Evolutionary conservation across 2,329 filamentous ascomycete genomes (phyloP), one percentile per base, ranked within the genome.

Genomic region (Aschersonia sp.): DNA sequence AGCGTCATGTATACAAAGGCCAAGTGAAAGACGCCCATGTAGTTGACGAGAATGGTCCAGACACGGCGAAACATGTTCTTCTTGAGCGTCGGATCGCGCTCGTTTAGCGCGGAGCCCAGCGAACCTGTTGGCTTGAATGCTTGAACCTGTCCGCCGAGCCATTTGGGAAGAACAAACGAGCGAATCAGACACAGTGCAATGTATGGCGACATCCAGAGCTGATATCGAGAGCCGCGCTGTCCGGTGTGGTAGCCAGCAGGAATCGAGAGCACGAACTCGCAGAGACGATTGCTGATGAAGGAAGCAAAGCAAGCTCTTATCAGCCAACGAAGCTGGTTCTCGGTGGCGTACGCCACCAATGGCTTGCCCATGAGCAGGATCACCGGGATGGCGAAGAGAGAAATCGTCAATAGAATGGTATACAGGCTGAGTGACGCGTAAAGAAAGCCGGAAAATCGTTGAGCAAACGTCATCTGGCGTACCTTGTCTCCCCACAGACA

Each of bases 141-240:
- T 58, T 75, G 71, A 0, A 70, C 61, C 56, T 76, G 68, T 28
- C 76, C 78, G 12, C 78, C 78, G 12, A 81, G 70, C 76, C 76
- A 80, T 5, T 58, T 69, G 30, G 77, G 77, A 3, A 80, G 65
- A 10, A 79, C 54, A 55, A 80, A 80, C 1, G 75, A 70, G 3
- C 75, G 74, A 46, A 79, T 61, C 47, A 80, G 71, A 54, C 72
- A 75, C 9, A 78, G 64, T 0, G 75, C 73, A 51, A 78, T 75
- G 59, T 78, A 81, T 0, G 77, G 76, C 5, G 76, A 70, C 76
- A 80, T 80, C 76, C 77, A 81, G 31, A 80, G 64, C 59, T 78
- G 73, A 52, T 74, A 73, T 4, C 74, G 67, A 2, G 70, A 68
- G 40, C 74, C 74, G 47, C 76, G 68, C 58, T 78, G 75, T 4